Base-by-base conservation (phyloP, 1,284 basidiomycete species). In the Ceratobasidium sp. region DNA sequence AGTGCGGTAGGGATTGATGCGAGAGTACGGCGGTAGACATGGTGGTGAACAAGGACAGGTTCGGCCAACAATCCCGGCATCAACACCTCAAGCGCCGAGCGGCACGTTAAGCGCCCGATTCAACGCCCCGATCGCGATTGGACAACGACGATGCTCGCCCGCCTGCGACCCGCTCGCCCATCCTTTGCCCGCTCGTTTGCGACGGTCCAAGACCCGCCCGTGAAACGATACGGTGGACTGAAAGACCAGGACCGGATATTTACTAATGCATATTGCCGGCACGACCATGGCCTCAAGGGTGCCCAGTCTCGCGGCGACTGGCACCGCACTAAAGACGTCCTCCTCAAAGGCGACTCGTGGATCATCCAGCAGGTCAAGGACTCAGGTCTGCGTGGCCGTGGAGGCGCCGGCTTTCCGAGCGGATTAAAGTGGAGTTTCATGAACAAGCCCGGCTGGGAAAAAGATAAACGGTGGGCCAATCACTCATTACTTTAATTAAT, bases 361-460 rank as follows among this genome's bases (percentile, higher is more conserved):
- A 94, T 99, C 76, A 98, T 99, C 73, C 89, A 96, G 78, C 89
- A 88, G 68, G 92, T 98, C 77, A 98, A 99, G 80, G 94, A 94
- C 76, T 98, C 95, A 15, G 96, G 96, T 64, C 85, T 99, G 54
- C 89, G 96, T 77, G 96, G 96, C 29, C 91, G 97, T 73, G 96
- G 96, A 73, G 96, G 97, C 72, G 97, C 96, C 67, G 96, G 97
- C 52, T 99, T 99, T 79, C 96, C 96, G 1, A 94, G 91, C 73
- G 96, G 96, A 57, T 84, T 99, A 75, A 99, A 99, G 80, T 99
- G 96, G 96, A 92, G 89, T 78, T 98, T 98, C 80, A 98, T 96
- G 92, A 98, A 98, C 84, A 98, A 98, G 82, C 96, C 96, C 32
- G 91, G 91, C 49, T 98, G 96, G 96, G 89, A 99, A 83, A 92